Evolutionary conservation across 2,329 filamentous ascomycete species (phyloP).

Genomic region (Cordyceps farinosa): DNA sequence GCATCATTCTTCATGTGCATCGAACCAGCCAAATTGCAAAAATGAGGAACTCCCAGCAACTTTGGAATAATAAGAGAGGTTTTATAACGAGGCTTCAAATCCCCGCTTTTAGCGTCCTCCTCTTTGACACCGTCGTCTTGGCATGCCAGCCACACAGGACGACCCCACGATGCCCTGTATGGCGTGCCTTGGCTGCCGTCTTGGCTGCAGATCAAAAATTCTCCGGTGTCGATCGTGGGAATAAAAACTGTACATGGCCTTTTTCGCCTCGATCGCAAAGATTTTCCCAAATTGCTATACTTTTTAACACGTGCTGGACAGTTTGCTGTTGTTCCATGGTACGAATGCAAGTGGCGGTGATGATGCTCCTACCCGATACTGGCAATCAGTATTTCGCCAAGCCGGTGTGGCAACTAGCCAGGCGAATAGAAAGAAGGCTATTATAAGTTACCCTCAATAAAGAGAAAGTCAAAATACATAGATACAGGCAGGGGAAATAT

Average conservation of each 20-base stretch:
- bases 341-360: too few species aligned
- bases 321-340: too few species aligned
- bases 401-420: too few species aligned
- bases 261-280: background rate
- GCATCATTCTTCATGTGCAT: background rate
- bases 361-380: too few species aligned
- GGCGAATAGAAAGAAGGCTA: too few species aligned
- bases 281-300: too few species aligned
- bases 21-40: background rate
- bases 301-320: too few species aligned
- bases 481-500: too few species aligned
- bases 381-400: too few species aligned
- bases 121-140: background rate
- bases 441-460: too few species aligned
- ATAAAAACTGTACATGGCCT: background rate
- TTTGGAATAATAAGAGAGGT: background rate
- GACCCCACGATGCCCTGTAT: background rate
- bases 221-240: background rate
- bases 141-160: background rate
- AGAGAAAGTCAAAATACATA: too few species aligned
- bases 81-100: background rate
- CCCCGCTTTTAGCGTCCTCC: background rate
- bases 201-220: background rate
- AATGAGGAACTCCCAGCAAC: too few species aligned
- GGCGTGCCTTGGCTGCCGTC: conserved; percentile 1